phyloP scores from a whole-genome alignment of 2,329 filamentous ascomycete genomes.

The Exophiala viscosa region DNA sequence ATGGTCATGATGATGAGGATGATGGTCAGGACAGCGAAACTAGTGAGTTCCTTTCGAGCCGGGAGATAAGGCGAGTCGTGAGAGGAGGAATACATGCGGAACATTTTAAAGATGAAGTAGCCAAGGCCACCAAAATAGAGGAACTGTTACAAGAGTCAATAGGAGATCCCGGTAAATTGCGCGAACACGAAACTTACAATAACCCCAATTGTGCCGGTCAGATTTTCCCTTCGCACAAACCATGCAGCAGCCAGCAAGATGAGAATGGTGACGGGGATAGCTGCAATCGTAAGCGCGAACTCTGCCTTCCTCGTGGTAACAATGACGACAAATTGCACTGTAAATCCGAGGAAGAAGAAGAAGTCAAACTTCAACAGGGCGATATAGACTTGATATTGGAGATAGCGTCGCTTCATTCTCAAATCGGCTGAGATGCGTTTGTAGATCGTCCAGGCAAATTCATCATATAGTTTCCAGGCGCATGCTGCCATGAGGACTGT shows the following conservation, averaged over 20 bases:
- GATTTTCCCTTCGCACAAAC: slow-evolving; percentile 80
- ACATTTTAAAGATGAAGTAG: slow-evolving; percentile 98
- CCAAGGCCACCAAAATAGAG: slow-evolving; percentile 84
- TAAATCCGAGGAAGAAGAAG: slow-evolving; percentile 99
- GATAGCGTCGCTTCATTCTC: slow-evolving; percentile 91
- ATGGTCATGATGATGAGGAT: slow-evolving; percentile 86
- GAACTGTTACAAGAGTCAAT: slow-evolving; percentile 40
- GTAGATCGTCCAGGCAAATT: slow-evolving; percentile 99
- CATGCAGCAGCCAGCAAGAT: slow-evolving; percentile 82
- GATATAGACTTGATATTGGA: slow-evolving; percentile 98
- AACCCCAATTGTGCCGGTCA: slow-evolving; percentile 68
- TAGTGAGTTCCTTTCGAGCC: slow-evolving; percentile 79
- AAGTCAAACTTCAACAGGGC: slow-evolving; percentile 98
- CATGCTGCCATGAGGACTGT: slow-evolving; percentile 71
- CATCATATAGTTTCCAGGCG: slow-evolving; percentile 94
- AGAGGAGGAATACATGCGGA: slow-evolving; percentile 78
- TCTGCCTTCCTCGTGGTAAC: slow-evolving; percentile 70
- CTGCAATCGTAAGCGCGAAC: slow-evolving; percentile 80
- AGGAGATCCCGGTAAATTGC: neutral
- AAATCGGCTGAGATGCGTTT: slow-evolving; percentile 98
- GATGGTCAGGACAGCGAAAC: slow-evolving; percentile 91
- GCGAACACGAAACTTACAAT: slow-evolving; percentile 53
- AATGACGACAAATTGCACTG: slow-evolving; percentile 94
- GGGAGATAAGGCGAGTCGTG: slow-evolving; percentile 64
- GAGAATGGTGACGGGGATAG: slow-evolving; percentile 83